Base-by-base conservation (phyloP, 257 asterid genomes). In the Leptodermis oblonga region DNA sequence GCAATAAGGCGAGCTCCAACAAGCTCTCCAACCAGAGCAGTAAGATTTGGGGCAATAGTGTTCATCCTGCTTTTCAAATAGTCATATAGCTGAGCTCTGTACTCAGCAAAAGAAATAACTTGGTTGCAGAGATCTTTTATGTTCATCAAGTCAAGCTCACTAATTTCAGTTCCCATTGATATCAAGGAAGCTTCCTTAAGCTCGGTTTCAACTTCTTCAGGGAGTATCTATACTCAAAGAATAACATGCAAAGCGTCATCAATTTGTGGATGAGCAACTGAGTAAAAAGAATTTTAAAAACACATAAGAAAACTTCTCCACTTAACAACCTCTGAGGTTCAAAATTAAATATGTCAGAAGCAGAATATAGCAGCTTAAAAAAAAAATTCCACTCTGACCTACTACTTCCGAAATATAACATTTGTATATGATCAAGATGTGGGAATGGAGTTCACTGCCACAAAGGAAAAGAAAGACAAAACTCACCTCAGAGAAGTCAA, bases 111-210 rank as follows among this genome's bases (percentile, higher is more conserved):
- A 33, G 96, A 84, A 28, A 92, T 82, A 42, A 92, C 98, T 81
- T 92, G 98, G 85, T 60, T 82, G 85, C 98, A 92, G 39, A 92
- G 76, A 70, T 89, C 95, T 75, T 87, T 92, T 54, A 92, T 89
- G 73, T 92, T 92, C 72, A 83, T 87, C 79, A 89, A 78, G 84
- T 92, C 96, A 59, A 89, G 86, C 39, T 92, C 96, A 69, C 92
- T 89, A 48, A 92, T 87, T 85, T 92, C 98, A 69, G 98, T 92
- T 65, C 96, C 98, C 98, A 92, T 92, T 74, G 98, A 92, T 75
- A 92, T 92, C 82, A 81, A 69, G 1, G 97, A 77, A 53, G 96
- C 94, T 78, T 87, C 96, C 74, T 89, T 92, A 49, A 92, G 77
- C 83, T 87, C 98, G n/a, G 84, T 46, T 77, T 92, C 96, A 13